Evolutionary conservation across 176 grass and related monocot genomes (phyloP), one percentile per base, ranked within the genome.

Genomic region (Secale cereale): DNA sequence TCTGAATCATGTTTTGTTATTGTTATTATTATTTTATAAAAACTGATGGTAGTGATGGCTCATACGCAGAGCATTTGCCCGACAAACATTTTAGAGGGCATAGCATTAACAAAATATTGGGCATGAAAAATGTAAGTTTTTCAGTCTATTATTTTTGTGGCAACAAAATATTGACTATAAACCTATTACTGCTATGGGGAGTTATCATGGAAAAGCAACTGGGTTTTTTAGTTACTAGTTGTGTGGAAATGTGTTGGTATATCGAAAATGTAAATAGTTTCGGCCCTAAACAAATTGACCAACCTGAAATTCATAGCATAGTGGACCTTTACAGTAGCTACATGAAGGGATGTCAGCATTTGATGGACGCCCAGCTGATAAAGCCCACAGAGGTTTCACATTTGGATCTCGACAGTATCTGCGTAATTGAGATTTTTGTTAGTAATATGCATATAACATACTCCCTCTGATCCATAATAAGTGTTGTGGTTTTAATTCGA

Each of bases 261-360:
- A 70, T 30, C n/a, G 77, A 69, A 85, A 41, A 63, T 7, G 22
- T 17, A 72, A 17, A 52, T 22, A 19, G 8, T 69, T 64, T 65
- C 56, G 20, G n/a, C 1, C 37, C 28, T 20, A 28, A 45, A 35
- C 81, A 74, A 79, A 82, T 81, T 65, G 54, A 74, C 83, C 62
- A 84, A 96, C 97, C 96, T 98, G 97, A 86, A 98, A 98, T 88
- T 98, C 97, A 61, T 91, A 98, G 82, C 89, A 79, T 43, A 95
- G 68, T 70, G 96, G 86, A 23, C 89, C 91, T 87, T 90, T 92
- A 80, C 96, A 98, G 48, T 94, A 89, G 75, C 74, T 76, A 80
- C 93, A 98, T 76, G 79, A 70, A 83, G 91, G 93, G 56, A 98
- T 90, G 65, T 94, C 88, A 15, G 52, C 81, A 68, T 70, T 85